Percentiles rank a stretch among this genome's conserved stretches.
phyloP scores from a whole-genome alignment of 2,329 filamentous ascomycete species.

The Cercospora citrullina region DNA sequence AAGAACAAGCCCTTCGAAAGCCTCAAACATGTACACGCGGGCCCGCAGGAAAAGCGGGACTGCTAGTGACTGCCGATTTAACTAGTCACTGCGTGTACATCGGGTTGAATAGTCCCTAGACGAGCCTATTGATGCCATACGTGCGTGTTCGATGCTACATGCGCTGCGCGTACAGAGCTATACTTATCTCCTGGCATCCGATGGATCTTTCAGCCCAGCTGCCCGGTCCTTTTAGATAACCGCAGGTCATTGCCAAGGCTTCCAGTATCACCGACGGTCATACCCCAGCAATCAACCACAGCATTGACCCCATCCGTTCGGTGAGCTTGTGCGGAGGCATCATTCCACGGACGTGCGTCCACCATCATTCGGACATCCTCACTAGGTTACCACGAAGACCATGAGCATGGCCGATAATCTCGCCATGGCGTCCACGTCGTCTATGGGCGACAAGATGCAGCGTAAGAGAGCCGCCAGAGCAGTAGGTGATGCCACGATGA shows the following conservation, averaged over 20 bases:
- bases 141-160: background rate
- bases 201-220: background rate
- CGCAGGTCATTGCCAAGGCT: background rate
- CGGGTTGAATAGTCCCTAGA: background rate
- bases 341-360: background rate
- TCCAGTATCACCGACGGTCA: background rate
- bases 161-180: background rate
- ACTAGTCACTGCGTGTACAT: background rate
- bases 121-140: slow-evolving; percentile 4
- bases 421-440: background rate
- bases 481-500: slow-evolving; percentile 8
- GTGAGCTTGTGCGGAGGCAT: background rate
- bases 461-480: slow-evolving; percentile 26
- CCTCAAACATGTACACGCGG: slow-evolving; percentile 2
- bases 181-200: background rate
- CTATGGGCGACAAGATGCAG: slow-evolving; percentile 12
- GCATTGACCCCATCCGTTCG: background rate
- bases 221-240: background rate
- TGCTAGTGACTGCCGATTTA: background rate
- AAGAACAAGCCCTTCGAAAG: background rate
- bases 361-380: background rate
- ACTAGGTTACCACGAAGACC: background rate
- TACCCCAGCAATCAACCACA: background rate
- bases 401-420: background rate
- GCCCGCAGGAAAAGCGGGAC: slow-evolving; percentile 12